phyloP scores from a whole-genome alignment of 106 monocot genomes.

The Posidonia australis region DNA sequence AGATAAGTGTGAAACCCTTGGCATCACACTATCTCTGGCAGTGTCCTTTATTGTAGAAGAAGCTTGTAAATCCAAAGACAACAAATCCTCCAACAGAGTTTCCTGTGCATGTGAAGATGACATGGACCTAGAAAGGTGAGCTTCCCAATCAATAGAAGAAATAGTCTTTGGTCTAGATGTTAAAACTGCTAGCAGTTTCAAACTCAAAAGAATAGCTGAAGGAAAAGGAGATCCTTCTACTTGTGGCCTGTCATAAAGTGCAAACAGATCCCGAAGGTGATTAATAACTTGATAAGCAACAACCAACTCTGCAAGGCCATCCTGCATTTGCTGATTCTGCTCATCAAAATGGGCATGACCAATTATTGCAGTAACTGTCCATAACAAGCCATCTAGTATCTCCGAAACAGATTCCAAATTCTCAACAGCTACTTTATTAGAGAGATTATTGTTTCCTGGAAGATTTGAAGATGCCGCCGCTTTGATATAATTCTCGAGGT shows the following conservation, averaged over 20 bases:
- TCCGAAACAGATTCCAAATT: conserved; percentile 70
- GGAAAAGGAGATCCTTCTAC: conserved; percentile 94
- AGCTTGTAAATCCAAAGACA: background rate
- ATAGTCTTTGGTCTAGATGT: conserved; percentile 52
- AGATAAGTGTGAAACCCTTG: background rate
- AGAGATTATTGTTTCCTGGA: conserved; percentile 27
- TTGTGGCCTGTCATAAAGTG: conserved; percentile 90
- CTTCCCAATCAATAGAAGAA: conserved; percentile 73
- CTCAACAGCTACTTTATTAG: conserved; percentile 47
- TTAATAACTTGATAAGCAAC: conserved; percentile 89
- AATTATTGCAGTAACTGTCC: conserved; percentile 55
- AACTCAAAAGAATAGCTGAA: conserved; percentile 74
- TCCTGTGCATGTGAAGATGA: background rate
- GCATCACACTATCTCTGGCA: background rate
- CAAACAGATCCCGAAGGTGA: conserved; percentile 83
- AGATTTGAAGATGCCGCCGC: conserved; percentile 70
- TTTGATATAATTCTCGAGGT: conserved; percentile 95
- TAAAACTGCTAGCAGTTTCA: conserved; percentile 71
- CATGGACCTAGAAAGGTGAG: conserved; percentile 27
- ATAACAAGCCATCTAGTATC: conserved; percentile 73
- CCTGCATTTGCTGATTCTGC: conserved; percentile 71
- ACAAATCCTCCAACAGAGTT: background rate
- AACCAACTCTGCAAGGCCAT: conserved; percentile 71
- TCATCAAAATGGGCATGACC: conserved; percentile 59
- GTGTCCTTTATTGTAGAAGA: background rate